These are phyloP conservation scores for Gonium pectorale DNA, from an alignment of 139 green algal species.

Conservation along the genomic window DNA sequence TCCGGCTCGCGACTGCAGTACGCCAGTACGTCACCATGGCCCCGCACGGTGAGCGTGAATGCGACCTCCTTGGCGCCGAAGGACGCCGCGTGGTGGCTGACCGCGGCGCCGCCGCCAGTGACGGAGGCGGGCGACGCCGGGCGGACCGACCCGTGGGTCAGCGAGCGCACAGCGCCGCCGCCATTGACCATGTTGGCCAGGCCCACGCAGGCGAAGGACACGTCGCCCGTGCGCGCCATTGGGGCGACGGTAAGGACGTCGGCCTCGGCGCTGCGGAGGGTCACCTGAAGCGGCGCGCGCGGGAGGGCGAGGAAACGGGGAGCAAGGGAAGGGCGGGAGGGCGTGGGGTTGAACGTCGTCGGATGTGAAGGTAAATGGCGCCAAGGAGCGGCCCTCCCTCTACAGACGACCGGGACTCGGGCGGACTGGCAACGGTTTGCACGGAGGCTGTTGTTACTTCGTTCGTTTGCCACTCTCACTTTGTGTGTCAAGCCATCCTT, in stretches of 20 bases:
- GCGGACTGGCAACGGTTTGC: too few species aligned
- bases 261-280: conserved; percentile 27
- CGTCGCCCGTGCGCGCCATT: neutral
- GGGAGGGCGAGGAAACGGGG: neutral
- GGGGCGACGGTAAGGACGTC: conserved; percentile 56
- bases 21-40: conserved; percentile 63
- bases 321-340: neutral
- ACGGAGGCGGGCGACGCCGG: neutral
- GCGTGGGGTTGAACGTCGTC: too few species aligned
- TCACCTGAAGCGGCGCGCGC: conserved; percentile 27
- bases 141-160: neutral
- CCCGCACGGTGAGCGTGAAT: conserved; percentile 58
- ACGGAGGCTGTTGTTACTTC: too few species aligned
- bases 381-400: too few species aligned
- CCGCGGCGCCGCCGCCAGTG: conserved; percentile 10
- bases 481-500: too few species aligned
- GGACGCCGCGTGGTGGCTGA: neutral
- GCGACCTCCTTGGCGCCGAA: conserved; percentile 12
- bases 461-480: too few species aligned
- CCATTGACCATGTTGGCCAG: conserved; percentile 85
- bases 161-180: conserved; percentile 72
- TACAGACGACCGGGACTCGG: too few species aligned
- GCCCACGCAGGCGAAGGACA: conserved; percentile 71
- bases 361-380: too few species aligned
- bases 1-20: conserved; percentile 62